A percentile compares a stretch with the other conserved stretches of the same genome.
phyloP scores from a whole-genome alignment of 495 filamentous ascomycete species.

The Annulohypoxylon stygium region DNA sequence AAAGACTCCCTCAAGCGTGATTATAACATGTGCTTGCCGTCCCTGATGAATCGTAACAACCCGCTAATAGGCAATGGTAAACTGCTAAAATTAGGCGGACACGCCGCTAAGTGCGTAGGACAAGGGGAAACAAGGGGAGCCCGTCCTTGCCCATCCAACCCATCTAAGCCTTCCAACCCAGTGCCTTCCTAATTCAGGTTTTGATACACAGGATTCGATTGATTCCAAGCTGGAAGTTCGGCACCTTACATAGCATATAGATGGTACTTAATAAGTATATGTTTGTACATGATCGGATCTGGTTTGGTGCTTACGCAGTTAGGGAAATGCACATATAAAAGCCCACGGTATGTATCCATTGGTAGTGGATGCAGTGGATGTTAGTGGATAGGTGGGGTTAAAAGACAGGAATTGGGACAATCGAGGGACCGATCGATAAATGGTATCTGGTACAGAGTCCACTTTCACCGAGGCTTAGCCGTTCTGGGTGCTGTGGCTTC shows the following conservation, averaged over 20 bases:
- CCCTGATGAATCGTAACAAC: conserved; percentile 7
- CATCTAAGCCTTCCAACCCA: neutral
- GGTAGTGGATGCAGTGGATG: neutral
- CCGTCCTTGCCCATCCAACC: neutral
- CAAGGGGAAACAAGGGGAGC: neutral
- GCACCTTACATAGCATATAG: conserved; percentile 14
- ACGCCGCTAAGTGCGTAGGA: conserved; percentile 15
- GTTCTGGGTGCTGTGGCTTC: too few species aligned
- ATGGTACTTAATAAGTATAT: neutral
- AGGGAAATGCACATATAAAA: neutral
- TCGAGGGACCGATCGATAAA: conserved; percentile 21
- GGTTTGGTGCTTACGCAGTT: conserved; percentile 27
- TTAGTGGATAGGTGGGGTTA: neutral
- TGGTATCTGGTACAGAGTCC: neutral
- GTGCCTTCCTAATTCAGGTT: conserved; percentile 40
- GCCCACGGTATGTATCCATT: neutral
- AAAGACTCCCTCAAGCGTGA: conserved; percentile 1
- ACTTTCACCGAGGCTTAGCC: neutral
- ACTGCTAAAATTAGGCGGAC: conserved; percentile 45
- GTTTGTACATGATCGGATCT: conserved; percentile 10
- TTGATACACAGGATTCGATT: conserved; percentile 14
- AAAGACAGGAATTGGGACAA: neutral
- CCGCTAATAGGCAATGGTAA: conserved; percentile 27
- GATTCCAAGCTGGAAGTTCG: conserved; percentile 36
- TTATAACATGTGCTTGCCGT: conserved; percentile 6